A percentile compares a stretch with the other conserved stretches of the same genome.
Conservation (phyloP, 495 filamentous ascomycete species). For the Penicillium maclennaniae region DNA sequence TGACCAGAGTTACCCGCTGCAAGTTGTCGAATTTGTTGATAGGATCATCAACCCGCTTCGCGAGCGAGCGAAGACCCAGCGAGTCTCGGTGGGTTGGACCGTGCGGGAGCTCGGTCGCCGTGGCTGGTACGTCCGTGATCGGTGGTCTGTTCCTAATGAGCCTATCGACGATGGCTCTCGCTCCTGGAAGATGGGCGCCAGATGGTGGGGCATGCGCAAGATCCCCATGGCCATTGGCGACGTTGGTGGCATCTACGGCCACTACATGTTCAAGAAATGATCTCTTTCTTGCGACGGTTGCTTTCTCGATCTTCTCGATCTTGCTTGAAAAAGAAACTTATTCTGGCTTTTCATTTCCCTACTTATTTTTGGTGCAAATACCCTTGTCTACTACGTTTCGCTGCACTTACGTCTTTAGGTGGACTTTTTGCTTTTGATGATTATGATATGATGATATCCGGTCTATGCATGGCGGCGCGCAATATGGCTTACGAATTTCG, state of each 20-base stretch:
- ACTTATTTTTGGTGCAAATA: constrained; percentile 18
- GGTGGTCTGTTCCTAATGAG: constrained; percentile 32
- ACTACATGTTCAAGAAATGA: constrained; percentile 77
- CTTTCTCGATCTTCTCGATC: not conserved
- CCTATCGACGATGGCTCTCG: constrained; percentile 50
- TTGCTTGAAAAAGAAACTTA: constrained; percentile 13
- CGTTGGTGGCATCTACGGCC: constrained; percentile 81
- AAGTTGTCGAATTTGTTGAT: constrained; percentile 74
- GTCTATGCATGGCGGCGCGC: constrained; percentile 34
- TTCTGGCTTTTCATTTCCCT: constrained; percentile 8
- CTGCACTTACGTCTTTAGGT: constrained; percentile 3
- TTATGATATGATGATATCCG: constrained; percentile 31
- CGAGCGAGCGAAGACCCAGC: constrained; percentile 49
- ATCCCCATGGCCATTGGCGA: constrained; percentile 72
- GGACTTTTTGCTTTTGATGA: constrained; percentile 18
- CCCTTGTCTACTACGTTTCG: constrained; percentile 17
- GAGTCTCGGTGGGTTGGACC: constrained; percentile 56
- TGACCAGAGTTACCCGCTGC: constrained; percentile 61
- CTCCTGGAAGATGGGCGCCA: constrained; percentile 86
- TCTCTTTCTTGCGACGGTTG: not conserved
- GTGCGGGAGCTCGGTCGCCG: constrained; percentile 62
- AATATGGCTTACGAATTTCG: constrained; percentile 33
- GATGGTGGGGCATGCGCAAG: constrained; percentile 85
- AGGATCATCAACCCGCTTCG: constrained; percentile 62
- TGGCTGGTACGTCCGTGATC: constrained; percentile 66